These are phyloP conservation scores for Aspergillus ostianus DNA, from an alignment of 495 filamentous ascomycete species.

Conservation along the genomic window DNA sequence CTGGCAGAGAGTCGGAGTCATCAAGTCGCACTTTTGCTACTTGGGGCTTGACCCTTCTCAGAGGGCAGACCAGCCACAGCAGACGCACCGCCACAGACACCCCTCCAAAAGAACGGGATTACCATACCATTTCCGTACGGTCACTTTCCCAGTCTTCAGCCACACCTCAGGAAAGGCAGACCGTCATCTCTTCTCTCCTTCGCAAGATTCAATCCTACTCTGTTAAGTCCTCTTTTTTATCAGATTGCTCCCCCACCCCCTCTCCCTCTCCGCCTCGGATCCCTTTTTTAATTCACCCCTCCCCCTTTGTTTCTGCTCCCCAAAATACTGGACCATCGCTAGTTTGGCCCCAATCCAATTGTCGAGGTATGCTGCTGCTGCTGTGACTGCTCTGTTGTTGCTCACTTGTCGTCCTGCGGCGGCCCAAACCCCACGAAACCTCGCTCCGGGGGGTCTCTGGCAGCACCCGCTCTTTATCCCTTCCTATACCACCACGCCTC, in stretches of 20 bases:
- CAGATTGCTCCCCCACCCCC: slow-evolving; percentile 21
- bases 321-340: slow-evolving; percentile 5
- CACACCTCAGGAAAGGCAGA: neutral
- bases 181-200: slow-evolving; percentile 17
- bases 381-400: slow-evolving; percentile 19
- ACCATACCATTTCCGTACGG: too few relatives aligned
- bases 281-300: slow-evolving; percentile 5
- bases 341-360: slow-evolving; percentile 25
- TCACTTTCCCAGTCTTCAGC: neutral
- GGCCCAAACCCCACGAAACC: slow-evolving; percentile 48
- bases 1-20: slow-evolving; percentile 12
- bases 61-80: slow-evolving; percentile 25
- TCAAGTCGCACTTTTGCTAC: slow-evolving; percentile 17
- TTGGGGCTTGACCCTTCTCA: slow-evolving; percentile 25
- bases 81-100: slow-evolving; percentile 2
- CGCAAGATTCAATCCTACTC: slow-evolving; percentile 14
- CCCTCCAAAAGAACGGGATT: neutral
- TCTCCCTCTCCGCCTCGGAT: neutral
- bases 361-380: slow-evolving; percentile 32
- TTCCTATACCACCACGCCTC: slow-evolving; percentile 20
- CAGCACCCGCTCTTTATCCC: slow-evolving; percentile 24
- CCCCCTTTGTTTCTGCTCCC: slow-evolving; percentile 3
- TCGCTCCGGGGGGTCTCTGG: slow-evolving; percentile 33
- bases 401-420: slow-evolving; percentile 38
- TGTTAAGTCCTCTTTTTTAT: slow-evolving; percentile 23